Conservation (phyloP, 75 land plant genomes). For the Gnetum montanum region DNA sequence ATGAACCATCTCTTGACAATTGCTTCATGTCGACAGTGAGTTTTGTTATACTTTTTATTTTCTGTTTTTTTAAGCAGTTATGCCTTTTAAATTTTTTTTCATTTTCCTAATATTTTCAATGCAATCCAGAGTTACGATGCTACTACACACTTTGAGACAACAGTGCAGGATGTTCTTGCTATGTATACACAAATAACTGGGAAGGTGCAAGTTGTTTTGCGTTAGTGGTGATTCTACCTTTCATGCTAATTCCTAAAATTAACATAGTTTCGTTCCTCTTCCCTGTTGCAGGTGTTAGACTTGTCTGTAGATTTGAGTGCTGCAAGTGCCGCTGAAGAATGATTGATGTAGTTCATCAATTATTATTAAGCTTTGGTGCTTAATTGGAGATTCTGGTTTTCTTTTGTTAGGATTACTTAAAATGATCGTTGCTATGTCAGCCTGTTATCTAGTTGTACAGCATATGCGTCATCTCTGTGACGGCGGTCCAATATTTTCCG, state of each 20-base stretch:
- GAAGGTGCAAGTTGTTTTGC: slow-evolving; percentile 26
- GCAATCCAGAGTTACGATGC: slow-evolving; percentile 64
- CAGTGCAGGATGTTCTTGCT: slow-evolving; percentile 53
- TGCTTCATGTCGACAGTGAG: slow-evolving; percentile 59
- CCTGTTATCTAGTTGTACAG: no score
- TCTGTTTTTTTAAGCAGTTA: background rate
- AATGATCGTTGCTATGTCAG: no score
- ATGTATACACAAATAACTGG: slow-evolving; percentile 62
- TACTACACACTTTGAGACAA: slow-evolving; percentile 68
- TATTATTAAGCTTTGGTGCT: no score
- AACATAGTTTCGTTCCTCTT: background rate
- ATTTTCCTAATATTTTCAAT: background rate
- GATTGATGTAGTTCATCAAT: slow-evolving; percentile 5
- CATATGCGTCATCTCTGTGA: no score
- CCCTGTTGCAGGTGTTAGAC: slow-evolving; percentile 40
- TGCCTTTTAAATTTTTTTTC: background rate
- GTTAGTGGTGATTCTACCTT: background rate
- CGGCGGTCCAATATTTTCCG: no score
- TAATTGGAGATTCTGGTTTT: no score
- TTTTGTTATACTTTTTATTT: background rate
- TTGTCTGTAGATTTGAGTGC: slow-evolving; percentile 68
- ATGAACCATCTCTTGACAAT: slow-evolving; percentile 46
- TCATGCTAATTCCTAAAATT: background rate
- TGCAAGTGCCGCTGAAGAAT: slow-evolving; percentile 77
- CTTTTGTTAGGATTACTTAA: no score